Evolutionary conservation across 192 early-diverging fungal species (phyloP), one percentile per base, ranked within the genome.

Genomic region (Backusella macrospora): DNA sequence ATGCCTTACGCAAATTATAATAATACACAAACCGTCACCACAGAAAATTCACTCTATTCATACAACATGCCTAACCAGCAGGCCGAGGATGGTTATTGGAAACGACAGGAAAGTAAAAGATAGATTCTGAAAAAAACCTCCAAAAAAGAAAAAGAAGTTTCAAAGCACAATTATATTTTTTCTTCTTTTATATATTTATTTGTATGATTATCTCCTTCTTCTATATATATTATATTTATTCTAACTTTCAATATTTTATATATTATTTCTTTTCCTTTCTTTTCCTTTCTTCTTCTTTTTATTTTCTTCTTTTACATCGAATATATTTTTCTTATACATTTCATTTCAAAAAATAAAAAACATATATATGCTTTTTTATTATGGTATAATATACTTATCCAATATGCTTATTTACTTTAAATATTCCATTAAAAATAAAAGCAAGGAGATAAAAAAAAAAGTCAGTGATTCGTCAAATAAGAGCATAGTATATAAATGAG

Each of bases 321-420:
- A 59, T 59, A 59, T 59, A 59, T 59, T 23, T 59, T 13, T 59
- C 23, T 59, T 59, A 59, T 59, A 59, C 52, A 59, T 59, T 21
- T 59, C 52, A 59, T 59, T 59, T 59, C 52, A 59, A 59, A 59
- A 55, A 59, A 59, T 59, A 59, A 59, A 59, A 55, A 55, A 34
- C n/a, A n/a, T 34, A 34, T 34, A 2, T 34, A 34, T 34, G 29
- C 29, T 34, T 34, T 34, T 34, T 34, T 34, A 34, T 2, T 34
- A 34, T 34, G 29, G 29, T 34, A 34, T 34, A 34, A 34, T 34
- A 34, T 34, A 34, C 29, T 34, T 34, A 34, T 34, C 29, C 2
- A 34, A 34, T 34, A 34, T 34, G 29, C 2, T 34, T 34, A 34
- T 34, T 34, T 34, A 34, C 2, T 34, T 34, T 34, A 34, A 34